Conservation (phyloP, 768 basidiomycete species). For the Coprinopsis sp. region DNA sequence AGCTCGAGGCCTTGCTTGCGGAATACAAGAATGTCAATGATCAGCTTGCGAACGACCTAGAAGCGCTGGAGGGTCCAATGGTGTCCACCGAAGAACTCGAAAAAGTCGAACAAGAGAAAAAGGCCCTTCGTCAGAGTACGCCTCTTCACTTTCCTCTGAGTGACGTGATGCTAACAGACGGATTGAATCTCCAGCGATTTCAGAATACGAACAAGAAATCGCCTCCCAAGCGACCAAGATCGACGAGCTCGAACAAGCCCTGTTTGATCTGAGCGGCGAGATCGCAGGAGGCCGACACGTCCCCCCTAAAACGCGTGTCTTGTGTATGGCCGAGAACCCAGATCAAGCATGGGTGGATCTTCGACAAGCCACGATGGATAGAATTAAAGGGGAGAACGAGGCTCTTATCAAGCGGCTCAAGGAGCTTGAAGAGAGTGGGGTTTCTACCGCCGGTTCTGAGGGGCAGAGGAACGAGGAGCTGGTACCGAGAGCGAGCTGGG, state of each 20-base stretch:
- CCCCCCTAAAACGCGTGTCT: constrained; percentile 63
- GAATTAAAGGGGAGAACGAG: constrained; percentile 77
- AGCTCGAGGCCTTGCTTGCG: constrained; percentile 51
- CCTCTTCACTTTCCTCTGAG: neutral
- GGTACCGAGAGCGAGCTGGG: constrained; percentile 79
- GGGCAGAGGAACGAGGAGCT: constrained; percentile 29
- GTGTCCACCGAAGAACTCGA: constrained; percentile 15
- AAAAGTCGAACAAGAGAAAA: constrained; percentile 11
- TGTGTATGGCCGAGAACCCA: constrained; percentile 75
- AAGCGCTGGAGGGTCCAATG: constrained; percentile 26
- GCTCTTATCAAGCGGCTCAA: constrained; percentile 66
- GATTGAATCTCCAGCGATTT: constrained; percentile 42
- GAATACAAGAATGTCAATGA: constrained; percentile 51
- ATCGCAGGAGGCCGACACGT: constrained; percentile 73
- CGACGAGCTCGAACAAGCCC: constrained; percentile 69
- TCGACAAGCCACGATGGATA: constrained; percentile 68
- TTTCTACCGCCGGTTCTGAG: neutral
- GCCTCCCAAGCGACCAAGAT: constrained; percentile 46
- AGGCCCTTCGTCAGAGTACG: constrained; percentile 38
- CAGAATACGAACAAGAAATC: constrained; percentile 30
- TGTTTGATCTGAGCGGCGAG: constrained; percentile 75
- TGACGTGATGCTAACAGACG: neutral
- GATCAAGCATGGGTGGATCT: constrained; percentile 79
- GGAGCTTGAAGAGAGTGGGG: constrained; percentile 49
- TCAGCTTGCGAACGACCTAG: constrained; percentile 44